Evolutionary conservation across 164 flowering plant genomes (phyloP).

Genomic region (Tinospora cordifolia): DNA sequence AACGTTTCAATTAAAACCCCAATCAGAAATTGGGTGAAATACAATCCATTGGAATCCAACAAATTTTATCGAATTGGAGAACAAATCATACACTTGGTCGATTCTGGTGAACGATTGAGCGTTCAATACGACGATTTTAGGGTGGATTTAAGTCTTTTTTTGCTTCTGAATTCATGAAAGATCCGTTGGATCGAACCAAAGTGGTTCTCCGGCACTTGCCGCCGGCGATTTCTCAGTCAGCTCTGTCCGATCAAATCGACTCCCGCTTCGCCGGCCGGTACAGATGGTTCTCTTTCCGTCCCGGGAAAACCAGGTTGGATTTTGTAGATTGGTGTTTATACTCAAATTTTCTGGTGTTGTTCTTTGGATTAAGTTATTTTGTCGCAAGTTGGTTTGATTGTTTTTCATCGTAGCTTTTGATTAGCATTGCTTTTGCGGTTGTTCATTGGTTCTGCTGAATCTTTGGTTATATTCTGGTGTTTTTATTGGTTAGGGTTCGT

Average conservation of each 20-base stretch:
- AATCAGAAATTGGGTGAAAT: too few relatives aligned
- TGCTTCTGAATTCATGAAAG: constrained; percentile 36
- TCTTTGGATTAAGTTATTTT: not conserved
- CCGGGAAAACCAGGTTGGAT: constrained; percentile 65
- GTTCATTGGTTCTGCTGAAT: too few relatives aligned
- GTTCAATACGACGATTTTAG: not conserved
- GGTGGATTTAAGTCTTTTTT: not conserved
- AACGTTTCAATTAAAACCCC: too few relatives aligned
- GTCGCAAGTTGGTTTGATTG: not conserved
- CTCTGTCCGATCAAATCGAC: constrained; percentile 63
- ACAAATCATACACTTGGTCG: not conserved
- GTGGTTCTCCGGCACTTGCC: constrained; percentile 92
- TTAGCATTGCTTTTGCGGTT: not conserved
- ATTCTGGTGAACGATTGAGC: not conserved
- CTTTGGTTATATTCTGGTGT: not conserved
- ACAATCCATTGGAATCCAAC: too few relatives aligned
- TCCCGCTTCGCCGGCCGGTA: constrained; percentile 55
- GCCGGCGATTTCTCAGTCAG: constrained; percentile 51
- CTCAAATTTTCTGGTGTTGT: not conserved
- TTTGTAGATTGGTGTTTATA: not conserved
- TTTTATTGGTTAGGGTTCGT: not conserved
- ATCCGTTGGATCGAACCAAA: constrained; percentile 61
- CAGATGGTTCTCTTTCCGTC: constrained; percentile 55
- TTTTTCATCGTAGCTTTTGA: not conserved
- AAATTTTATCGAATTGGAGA: not conserved